Base-by-base conservation (phyloP, 2,329 filamentous ascomycete genomes). In the Fusarium floridanum region DNA sequence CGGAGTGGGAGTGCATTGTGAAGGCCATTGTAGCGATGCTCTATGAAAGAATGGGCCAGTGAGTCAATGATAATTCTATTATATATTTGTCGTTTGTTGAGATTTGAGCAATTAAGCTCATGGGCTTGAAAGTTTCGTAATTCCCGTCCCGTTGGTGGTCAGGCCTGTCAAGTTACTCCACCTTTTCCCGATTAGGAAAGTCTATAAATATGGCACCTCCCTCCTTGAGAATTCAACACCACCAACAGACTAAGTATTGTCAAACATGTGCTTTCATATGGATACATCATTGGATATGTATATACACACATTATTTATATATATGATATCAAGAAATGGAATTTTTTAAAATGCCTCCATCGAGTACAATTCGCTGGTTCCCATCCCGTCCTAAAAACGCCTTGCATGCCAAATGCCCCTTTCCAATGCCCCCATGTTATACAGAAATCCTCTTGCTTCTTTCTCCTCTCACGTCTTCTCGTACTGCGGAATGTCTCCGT, bases 1-100 rank as follows among this genome's bases (percentile, higher is more conserved):
- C 97, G 41, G 97, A 98, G 85, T 99, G 97, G 80, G 95, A 97
- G 84, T 99, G 97, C 87, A 98, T 97, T 6, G 97, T 97, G 85
- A 97, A 98, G 2, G 96, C 95, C 97, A 98, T 22, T 22, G 22
- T 22, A 22, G 22, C 22, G 22, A 22, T 22, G 22, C 22, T 22
- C 22, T 22, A 22, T 22, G 22, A 22, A 22, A 22, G 22, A 22
- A 22, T 22, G 22, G 22, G 20, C 48, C 57, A 41, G 20, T 36
- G 48, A 53, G 34, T 37, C 10, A 17, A 45, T 57, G 32, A 57
- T 27, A 12, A 27, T 9, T 37, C 7, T 57, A 37, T 24, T 11
- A 50, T 32, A 14, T 22, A 34, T 9, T 48, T 48, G 22, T 10
- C 32, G n/a, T 36, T 57, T 24, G 32, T 37, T 24, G 17, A 61